Base-by-base conservation (phyloP, 2,329 filamentous ascomycete species). In the Fusarium sp. region DNA sequence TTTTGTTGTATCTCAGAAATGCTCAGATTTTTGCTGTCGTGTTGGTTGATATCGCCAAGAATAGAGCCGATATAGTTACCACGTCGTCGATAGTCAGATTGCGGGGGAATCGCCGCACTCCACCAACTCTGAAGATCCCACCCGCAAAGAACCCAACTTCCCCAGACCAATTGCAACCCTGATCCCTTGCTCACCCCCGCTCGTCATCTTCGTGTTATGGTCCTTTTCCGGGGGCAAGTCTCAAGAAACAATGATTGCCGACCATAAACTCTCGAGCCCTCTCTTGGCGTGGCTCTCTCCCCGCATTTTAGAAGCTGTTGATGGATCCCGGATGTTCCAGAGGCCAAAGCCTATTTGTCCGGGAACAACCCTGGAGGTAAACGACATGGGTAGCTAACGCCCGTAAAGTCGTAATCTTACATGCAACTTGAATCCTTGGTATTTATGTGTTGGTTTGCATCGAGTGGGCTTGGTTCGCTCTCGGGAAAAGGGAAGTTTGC, bases 401-500 rank as follows among this genome's bases (percentile, higher is more conserved):
- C 57, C 68, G 66, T 65, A 28, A 53, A 60, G 64, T 74, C 71
- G 71, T 68, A 77, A 74, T 74, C 60, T 74, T 60, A 71, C 67
- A 66, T 64, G 64, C 42, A 53, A 67, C 46, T 57, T 54, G 44
- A 25, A 21, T 42, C 30, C 56, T 74, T 72, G 65, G 68, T 67
- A 60, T 40, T 40, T 40, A 32, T 61, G 18, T 40, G 42, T 56
- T 57, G 40, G 67, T 63, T 56, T 43, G 15, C 42, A 43, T 25
- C 42, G 21, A 35, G 21, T 62, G 54, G 30, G 28, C 21, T 60
- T 47, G 57, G 47, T 32, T 57, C 30, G 50, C 44, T 13, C 25
- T 53, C 75, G 75, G 75, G 62, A 75, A 33, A 71, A 77, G 66
- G 73, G 71, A 76, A 49, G 44, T 68, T n/a, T 76, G 50, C 67